phyloP scores from a whole-genome alignment of 2,329 filamentous ascomycete species.

The Akanthomyces dipterigenus region DNA sequence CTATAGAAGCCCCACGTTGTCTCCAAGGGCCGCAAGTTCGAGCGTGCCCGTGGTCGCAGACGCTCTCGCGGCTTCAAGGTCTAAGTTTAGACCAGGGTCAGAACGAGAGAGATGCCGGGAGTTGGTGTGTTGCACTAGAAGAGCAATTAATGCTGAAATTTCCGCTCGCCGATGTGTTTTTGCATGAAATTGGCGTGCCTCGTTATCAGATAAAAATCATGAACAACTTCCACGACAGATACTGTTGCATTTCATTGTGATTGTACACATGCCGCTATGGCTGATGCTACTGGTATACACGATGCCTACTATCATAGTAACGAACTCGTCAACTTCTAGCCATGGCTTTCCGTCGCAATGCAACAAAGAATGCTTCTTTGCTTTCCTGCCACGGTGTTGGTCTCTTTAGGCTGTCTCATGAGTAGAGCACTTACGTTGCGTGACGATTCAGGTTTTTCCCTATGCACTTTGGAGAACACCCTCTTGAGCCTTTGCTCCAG shows the following conservation, averaged over 20 bases:
- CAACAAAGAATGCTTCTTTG: conserved; percentile 82
- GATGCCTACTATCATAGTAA: background rate
- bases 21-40: conserved; percentile 99
- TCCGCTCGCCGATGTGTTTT: conserved; percentile 29
- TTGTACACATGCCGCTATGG: conserved; percentile 11
- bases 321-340: background rate
- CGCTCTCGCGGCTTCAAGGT: conserved; percentile 99
- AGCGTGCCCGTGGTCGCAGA: conserved; percentile 97
- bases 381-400: conserved; percentile 27
- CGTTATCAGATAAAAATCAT: conserved; percentile 35
- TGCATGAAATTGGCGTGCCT: conserved; percentile 41
- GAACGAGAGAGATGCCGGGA: background rate
- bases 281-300: conserved; percentile 26
- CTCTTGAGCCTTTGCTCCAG: conserved; percentile 68
- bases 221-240: conserved; percentile 6
- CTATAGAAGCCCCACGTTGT: conserved; percentile 86
- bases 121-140: conserved; percentile 15
- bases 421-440: conserved; percentile 58
- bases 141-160: conserved; percentile 23
- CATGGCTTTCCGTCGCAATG: conserved; percentile 55
- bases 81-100: conserved; percentile 47
- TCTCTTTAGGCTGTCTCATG: background rate
- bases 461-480: conserved; percentile 71
- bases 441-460: conserved; percentile 89
- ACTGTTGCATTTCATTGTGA: background rate